phyloP scores from a whole-genome alignment of 164 flowering plant genomes.

The Nymphaea thermarum region DNA sequence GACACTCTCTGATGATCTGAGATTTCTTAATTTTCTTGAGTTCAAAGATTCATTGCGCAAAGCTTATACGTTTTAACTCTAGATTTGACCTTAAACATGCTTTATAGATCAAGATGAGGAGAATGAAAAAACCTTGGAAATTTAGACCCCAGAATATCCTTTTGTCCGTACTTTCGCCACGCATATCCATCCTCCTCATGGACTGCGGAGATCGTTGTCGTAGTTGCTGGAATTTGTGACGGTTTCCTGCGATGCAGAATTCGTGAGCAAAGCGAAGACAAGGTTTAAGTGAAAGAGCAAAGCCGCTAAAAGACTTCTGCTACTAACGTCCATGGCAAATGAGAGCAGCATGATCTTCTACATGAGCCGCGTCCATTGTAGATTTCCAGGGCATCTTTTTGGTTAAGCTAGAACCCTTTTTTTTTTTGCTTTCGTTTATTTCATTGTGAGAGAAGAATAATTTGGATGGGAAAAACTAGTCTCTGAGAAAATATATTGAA shows the following conservation, averaged over 20 bases:
- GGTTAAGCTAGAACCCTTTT: no score
- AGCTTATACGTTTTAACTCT: not conserved
- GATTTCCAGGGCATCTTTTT: no score
- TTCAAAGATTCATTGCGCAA: not conserved
- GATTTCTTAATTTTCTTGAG: not conserved
- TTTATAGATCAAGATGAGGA: not conserved
- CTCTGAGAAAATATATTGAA: no score
- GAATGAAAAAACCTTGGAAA: constrained; percentile 32
- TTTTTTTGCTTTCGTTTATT: no score
- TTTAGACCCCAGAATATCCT: constrained; percentile 33
- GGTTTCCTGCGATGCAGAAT: not conserved
- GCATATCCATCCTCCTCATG: constrained; percentile 32
- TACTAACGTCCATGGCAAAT: not conserved
- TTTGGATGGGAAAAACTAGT: no score
- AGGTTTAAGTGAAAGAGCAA: no score
- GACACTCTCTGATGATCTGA: not conserved
- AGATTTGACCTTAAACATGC: not conserved
- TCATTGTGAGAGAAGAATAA: no score
- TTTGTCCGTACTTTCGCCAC: constrained; percentile 35
- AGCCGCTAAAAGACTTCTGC: not conserved
- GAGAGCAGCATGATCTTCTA: no score
- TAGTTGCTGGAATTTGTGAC: not conserved
- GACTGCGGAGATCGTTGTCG: not conserved
- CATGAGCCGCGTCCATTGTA: no score
- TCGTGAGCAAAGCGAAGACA: no score